Evolutionary conservation across 1,284 basidiomycete species (phyloP), one percentile per base, ranked within the genome.

Genomic region (Takashimella tepidaria): DNA sequence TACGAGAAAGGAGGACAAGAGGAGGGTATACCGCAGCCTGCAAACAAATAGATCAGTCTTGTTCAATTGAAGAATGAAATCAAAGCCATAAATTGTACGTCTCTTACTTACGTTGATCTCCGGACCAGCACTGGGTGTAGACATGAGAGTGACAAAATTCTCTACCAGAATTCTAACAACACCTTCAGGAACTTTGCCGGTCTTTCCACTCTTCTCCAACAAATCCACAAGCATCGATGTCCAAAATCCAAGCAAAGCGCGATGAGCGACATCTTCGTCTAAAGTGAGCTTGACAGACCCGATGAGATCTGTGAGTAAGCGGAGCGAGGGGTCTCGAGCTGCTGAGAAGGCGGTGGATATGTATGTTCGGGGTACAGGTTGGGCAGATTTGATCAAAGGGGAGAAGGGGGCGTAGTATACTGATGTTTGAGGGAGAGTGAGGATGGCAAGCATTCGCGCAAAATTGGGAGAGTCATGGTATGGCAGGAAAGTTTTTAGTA

Each of bases 401-500:
- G 83, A 74, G 41, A 96, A 79, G 63, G 91, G 70, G 20, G 68
- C 70, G 53, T 67, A 57, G 65, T 68, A 76, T 16, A 59, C 67
- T 41, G 66, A 73, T 13, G 66, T 58, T 12, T 63, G 64, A n/a
- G 73, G 79, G 50, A 96, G 80, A 60, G 87, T 84, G 54, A 92
- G 77, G 64, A 97, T 92, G 3, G 87, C 85, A 41, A 96, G 79
- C 81, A 98, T 89, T 69, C 95, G 93, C 6, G 87, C 83, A 73
- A 98, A 98, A 70, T 98, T 92, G 0, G 88, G 86, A 2, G 95
- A 91, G 62, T 92, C 89, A 68, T 98, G 92, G 70, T 95, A 98
- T 0, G 96, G 96, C 24, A 98, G 76, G 75, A 98, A 98, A 19
- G 91, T 79, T 12, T 85, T 78, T 5, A 98, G 79, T 20, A 93